Percentiles rank a stretch among this genome's conserved stretches.
These are phyloP conservation scores for Sporothrix pallida DNA, from an alignment of 2,329 filamentous ascomycete genomes.

Conservation along the genomic window DNA sequence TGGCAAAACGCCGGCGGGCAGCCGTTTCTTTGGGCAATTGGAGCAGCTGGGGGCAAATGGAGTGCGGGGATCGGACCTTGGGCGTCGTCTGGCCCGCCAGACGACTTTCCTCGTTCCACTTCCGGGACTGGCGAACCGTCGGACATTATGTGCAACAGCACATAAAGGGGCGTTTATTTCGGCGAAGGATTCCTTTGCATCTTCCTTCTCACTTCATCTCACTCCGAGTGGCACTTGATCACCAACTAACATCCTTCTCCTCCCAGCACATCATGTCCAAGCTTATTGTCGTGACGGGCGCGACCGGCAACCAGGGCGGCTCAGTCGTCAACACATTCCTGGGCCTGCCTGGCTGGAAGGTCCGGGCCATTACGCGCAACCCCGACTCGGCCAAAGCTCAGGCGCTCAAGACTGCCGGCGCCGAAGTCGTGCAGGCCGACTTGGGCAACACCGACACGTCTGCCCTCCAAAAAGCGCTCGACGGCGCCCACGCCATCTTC, in stretches of 20 bases:
- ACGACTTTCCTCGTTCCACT: background rate
- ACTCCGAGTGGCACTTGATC: background rate
- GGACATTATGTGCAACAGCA: background rate
- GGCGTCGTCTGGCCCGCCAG: no score
- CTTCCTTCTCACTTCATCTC: background rate
- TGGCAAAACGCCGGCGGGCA: constrained; percentile 4
- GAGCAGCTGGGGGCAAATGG: no score
- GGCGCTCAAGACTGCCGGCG: background rate
- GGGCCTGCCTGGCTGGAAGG: background rate
- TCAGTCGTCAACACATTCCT: background rate
- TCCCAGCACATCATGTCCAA: background rate
- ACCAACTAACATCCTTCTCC: background rate
- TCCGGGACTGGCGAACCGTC: background rate
- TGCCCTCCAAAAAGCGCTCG: background rate
- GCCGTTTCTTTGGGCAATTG: background rate
- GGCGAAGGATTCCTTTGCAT: background rate
- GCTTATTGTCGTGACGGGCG: constrained; percentile 4
- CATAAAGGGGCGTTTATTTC: background rate
- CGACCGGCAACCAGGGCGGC: constrained; percentile 13
- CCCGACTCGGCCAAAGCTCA: constrained; percentile 3
- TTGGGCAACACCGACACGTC: background rate
- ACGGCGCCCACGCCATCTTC: constrained; percentile 10
- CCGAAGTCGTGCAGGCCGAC: constrained; percentile 5
- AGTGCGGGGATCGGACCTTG: no score
- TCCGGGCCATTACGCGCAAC: background rate